Percentiles rank a stretch among this genome's conserved stretches.
Evolutionary conservation across 306 rosid species (phyloP).

Genomic region (Acacia melanoxylon): DNA sequence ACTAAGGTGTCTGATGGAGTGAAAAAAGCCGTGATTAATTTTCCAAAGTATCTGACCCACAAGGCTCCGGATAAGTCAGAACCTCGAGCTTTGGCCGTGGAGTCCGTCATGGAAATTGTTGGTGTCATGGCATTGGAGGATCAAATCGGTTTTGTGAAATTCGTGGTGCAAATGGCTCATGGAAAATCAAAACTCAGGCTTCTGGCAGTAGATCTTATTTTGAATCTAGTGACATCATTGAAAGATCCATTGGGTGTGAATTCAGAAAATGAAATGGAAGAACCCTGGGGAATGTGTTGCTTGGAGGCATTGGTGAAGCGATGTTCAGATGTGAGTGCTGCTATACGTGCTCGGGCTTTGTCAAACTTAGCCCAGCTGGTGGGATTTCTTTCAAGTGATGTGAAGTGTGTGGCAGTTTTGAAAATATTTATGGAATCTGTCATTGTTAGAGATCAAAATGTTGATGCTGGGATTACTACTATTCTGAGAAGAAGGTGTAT

Average conservation of each 20-base stretch:
- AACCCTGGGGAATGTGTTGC: slow-evolving; percentile 67
- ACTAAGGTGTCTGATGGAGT: slow-evolving; percentile 44
- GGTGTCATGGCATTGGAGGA: slow-evolving; percentile 51
- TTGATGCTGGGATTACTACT: slow-evolving; percentile 43
- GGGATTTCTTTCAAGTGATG: slow-evolving; percentile 50
- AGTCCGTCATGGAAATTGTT: slow-evolving; percentile 72
- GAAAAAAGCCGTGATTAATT: slow-evolving; percentile 66
- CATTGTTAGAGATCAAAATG: slow-evolving; percentile 29
- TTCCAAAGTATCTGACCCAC: slow-evolving; percentile 65
- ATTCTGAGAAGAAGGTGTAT: slow-evolving; percentile 72
- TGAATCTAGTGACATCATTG: slow-evolving; percentile 46
- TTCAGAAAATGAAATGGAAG: slow-evolving; percentile 48
- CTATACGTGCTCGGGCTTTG: slow-evolving; percentile 74
- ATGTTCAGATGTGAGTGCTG: slow-evolving; percentile 67
- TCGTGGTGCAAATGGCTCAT: slow-evolving; percentile 65
- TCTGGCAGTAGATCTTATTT: slow-evolving; percentile 74
- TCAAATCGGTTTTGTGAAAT: slow-evolving; percentile 69
- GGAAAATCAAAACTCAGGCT: slow-evolving; percentile 81
- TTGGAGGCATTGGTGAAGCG: slow-evolving; percentile 77
- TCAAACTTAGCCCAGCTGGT: slow-evolving; percentile 73
- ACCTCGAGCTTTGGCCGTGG: slow-evolving; percentile 77
- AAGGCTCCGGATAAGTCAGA: slow-evolving; percentile 86
- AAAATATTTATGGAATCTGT: slow-evolving; percentile 66
- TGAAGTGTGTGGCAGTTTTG: slow-evolving; percentile 45
- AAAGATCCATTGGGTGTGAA: slow-evolving; percentile 59